Evolutionary conservation across 495 filamentous ascomycete species (phyloP).

Genomic region (Polyplosphaeria fusca): DNA sequence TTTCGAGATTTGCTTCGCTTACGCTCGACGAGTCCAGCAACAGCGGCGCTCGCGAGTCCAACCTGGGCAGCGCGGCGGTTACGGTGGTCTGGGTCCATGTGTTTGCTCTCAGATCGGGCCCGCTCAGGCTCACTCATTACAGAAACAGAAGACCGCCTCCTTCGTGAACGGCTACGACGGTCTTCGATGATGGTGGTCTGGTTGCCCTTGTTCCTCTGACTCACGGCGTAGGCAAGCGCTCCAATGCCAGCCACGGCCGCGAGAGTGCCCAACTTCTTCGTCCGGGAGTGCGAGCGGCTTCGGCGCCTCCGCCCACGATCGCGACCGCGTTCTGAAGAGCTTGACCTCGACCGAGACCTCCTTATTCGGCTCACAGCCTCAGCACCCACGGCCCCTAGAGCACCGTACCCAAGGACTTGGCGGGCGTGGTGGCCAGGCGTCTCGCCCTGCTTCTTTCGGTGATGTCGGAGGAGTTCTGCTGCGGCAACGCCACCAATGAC

Average conservation of each 20-base stretch:
- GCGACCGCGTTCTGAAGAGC: constrained; percentile 29
- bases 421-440: constrained; percentile 62
- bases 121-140: constrained; percentile 32
- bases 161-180: constrained; percentile 66
- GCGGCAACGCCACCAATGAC: constrained; percentile 75
- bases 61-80: constrained; percentile 71
- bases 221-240: constrained; percentile 56
- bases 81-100: constrained; percentile 57
- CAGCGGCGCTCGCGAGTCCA: constrained; percentile 72
- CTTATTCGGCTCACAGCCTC: constrained; percentile 65
- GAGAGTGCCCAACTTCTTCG: constrained; percentile 63
- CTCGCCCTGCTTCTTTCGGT: constrained; percentile 57
- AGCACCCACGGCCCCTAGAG: constrained; percentile 76
- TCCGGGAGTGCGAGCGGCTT: constrained; percentile 55
- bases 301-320: constrained; percentile 34
- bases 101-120: constrained; percentile 36
- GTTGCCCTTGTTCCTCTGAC: constrained; percentile 62
- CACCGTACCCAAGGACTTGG: constrained; percentile 76
- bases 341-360: constrained; percentile 42
- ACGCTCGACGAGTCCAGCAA: constrained; percentile 71
- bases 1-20: constrained; percentile 68
- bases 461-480: constrained; percentile 69
- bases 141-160: constrained; percentile 55
- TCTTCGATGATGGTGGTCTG: constrained; percentile 53
- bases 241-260: constrained; percentile 67